phyloP scores from a whole-genome alignment of 768 basidiomycete genomes.

The Pisolithus sp. region DNA sequence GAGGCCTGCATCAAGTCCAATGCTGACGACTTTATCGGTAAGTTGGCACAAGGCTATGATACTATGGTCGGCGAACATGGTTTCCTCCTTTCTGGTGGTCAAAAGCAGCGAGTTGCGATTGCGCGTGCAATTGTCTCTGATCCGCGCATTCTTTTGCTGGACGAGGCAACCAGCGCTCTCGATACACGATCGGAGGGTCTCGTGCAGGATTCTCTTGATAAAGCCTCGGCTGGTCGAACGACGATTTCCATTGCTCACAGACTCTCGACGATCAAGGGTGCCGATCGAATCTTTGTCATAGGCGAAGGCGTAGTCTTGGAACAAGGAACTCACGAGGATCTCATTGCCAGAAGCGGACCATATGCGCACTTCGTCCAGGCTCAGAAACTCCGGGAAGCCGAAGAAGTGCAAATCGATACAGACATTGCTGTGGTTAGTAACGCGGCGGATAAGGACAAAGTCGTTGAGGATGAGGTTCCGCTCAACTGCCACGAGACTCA shows the following conservation, averaged over 20 bases:
- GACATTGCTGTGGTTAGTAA: slow-evolving; percentile 10
- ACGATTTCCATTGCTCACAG: slow-evolving; percentile 40
- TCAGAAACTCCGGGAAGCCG: slow-evolving; percentile 66
- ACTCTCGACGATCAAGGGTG: slow-evolving; percentile 80
- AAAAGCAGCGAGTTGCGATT: slow-evolving; percentile 86
- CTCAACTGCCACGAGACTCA: slow-evolving; percentile 36
- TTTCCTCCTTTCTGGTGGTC: slow-evolving; percentile 78
- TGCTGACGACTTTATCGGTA: slow-evolving; percentile 78
- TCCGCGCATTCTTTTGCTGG: slow-evolving; percentile 82
- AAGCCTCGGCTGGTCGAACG: slow-evolving; percentile 66
- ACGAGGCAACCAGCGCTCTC: slow-evolving; percentile 80
- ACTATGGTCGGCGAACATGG: slow-evolving; percentile 88
- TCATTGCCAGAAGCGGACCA: slow-evolving; percentile 52
- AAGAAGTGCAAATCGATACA: slow-evolving; percentile 24
- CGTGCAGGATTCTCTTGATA: slow-evolving; percentile 87
- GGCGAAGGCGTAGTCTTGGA: slow-evolving; percentile 81
- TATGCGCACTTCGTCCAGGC: slow-evolving; percentile 74
- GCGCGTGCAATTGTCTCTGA: slow-evolving; percentile 87
- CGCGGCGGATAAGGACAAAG: slow-evolving; percentile 46
- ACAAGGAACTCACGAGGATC: slow-evolving; percentile 68
- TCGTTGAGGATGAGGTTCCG: slow-evolving; percentile 52
- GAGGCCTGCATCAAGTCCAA: slow-evolving; percentile 87
- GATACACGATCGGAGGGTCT: slow-evolving; percentile 85
- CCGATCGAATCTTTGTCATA: slow-evolving; percentile 82
- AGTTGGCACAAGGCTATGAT: slow-evolving; percentile 76